Evolutionary conservation across 2,329 filamentous ascomycete species (phyloP), one percentile per base, ranked within the genome.

Genomic region (Cadophora gregata): DNA sequence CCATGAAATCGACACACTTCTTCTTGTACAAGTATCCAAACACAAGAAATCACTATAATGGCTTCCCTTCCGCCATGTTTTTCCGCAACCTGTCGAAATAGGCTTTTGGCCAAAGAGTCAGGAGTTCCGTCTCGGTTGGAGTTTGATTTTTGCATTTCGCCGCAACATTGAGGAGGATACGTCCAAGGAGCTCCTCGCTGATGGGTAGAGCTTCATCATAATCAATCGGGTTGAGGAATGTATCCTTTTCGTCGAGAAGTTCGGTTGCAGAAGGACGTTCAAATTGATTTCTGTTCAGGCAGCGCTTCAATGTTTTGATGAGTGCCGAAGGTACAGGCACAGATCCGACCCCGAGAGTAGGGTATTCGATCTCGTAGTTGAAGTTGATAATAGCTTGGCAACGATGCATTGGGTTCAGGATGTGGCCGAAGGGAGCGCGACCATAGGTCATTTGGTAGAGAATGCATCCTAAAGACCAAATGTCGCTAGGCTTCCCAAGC

Each of bases 381-480:
- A 88, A 92, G 78, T 95, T 92, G 72, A 93, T 92, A 76, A 96
- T 96, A 67, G 92, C 92, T 78, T 93, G 89, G 77, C 96, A 96
- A 25, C 93, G 89, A 45, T 92, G 88, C 81, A 97, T 92, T 75
- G 90, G 92, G 79, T 95, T 96, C 66, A 88, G 83, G 72, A 99
- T 96, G 77, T 98, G 94, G 16, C 90, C 93, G 76, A 99, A 99
- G 0, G 96, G 96, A 3, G 93, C 91, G n/a, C 90, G 86, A n/a
- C 96, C 96, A 77, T 99, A 99, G 0, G 95, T 92, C 92, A 99
- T 96, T 77, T 98, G 95, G 80, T 97, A 99, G 16, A 99, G 83
- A 68, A 99, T 98, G 77, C 96, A 99, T 21, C 96, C 96, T 16
- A 99, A 81, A 77, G 91, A 95, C 96, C 96, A 99, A 21, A 99